Conservation (phyloP, 768 basidiomycete species). For the Trametes cingulata region DNA sequence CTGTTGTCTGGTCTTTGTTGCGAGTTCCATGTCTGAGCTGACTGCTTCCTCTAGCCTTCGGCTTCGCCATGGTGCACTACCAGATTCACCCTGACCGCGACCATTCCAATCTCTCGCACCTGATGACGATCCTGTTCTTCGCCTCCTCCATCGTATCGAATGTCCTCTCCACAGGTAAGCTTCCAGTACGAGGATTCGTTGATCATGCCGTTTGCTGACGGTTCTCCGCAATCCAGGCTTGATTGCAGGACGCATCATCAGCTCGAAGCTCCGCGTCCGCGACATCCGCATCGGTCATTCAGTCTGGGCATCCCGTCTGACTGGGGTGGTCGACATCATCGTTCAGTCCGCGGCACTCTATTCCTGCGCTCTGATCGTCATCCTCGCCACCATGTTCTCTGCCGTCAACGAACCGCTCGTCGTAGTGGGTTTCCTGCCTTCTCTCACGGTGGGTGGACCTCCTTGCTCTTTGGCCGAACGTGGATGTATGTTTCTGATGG, state of each 20-base stretch:
- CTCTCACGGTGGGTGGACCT: neutral
- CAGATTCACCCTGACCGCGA: neutral
- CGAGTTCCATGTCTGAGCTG: neutral
- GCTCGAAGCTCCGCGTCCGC: neutral
- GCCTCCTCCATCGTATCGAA: neutral
- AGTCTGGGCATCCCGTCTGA: neutral
- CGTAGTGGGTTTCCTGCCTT: neutral
- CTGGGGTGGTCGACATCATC: neutral
- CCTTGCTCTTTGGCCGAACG: too few relatives aligned
- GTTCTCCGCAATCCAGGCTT: too few relatives aligned
- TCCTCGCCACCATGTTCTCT: neutral
- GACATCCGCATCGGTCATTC: neutral
- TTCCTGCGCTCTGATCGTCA: neutral
- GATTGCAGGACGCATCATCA: neutral
- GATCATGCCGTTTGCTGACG: neutral
- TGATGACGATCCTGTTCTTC: neutral
- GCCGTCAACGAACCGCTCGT: neutral
- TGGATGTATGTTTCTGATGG: too few relatives aligned
- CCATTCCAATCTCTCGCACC: neutral
- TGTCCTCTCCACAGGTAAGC: neutral
- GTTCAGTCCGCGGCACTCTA: constrained; percentile 2
- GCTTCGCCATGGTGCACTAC: neutral
- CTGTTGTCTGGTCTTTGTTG: too few relatives aligned
- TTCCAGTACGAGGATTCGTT: too few relatives aligned
- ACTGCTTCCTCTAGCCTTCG: neutral